A percentile compares a stretch with the other conserved stretches of the same genome.
Conservation (phyloP, 768 basidiomycete species). For the Russula vinacea region DNA sequence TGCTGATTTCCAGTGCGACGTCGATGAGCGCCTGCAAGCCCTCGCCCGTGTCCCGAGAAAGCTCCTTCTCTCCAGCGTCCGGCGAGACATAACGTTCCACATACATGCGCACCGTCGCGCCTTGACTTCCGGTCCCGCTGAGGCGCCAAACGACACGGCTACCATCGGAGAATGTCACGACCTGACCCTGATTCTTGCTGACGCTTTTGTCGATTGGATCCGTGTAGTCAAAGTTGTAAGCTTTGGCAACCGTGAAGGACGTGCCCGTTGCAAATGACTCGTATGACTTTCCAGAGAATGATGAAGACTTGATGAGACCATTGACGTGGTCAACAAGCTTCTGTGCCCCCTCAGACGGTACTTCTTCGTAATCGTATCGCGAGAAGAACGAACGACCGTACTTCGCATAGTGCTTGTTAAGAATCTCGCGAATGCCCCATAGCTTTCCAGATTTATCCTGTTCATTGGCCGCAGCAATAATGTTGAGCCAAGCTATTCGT, state of each 20-base stretch:
- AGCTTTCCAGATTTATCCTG: conserved; percentile 58
- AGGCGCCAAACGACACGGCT: conserved; percentile 93
- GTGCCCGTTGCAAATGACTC: conserved; percentile 61
- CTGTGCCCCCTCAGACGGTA: conserved; percentile 85
- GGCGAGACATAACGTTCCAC: conserved; percentile 86
- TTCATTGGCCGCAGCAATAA: conserved; percentile 85
- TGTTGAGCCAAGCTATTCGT: conserved; percentile 87
- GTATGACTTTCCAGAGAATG: conserved; percentile 67
- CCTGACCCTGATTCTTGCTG: conserved; percentile 93
- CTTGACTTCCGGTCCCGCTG: conserved; percentile 93
- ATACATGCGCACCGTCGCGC: conserved; percentile 95
- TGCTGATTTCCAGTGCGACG: conserved; percentile 82
- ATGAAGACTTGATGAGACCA: conserved; percentile 59
- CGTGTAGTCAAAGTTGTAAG: conserved; percentile 92
- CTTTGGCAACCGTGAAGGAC: conserved; percentile 70
- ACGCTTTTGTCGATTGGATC: conserved; percentile 97
- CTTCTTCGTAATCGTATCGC: conserved; percentile 99
- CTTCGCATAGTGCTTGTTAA: conserved; percentile 79
- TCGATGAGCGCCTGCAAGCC: conserved; percentile 95
- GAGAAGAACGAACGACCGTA: conserved; percentile 99
- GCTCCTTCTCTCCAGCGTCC: conserved; percentile 63
- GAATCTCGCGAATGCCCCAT: conserved; percentile 87
- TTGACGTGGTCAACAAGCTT: conserved; percentile 79
- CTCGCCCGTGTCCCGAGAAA: conserved; percentile 74
- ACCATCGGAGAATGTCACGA: conserved; percentile 88